Conservation (phyloP, 2,329 filamentous ascomycete genomes). For the Hymenoscyphus salicellus region DNA sequence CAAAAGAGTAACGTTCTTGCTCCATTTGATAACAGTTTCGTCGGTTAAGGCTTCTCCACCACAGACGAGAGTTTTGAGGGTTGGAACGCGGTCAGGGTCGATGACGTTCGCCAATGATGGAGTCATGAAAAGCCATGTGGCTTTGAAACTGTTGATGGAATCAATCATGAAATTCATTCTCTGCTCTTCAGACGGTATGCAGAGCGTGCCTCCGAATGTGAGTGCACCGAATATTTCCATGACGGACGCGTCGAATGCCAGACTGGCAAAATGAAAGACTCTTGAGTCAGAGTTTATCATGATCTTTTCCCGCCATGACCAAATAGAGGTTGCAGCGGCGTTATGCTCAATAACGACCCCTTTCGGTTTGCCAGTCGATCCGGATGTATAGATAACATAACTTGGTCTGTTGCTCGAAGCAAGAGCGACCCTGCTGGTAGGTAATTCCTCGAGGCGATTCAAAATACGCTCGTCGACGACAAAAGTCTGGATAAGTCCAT, state of each 20-base stretch:
- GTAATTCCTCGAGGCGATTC: background rate
- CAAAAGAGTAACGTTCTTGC: conserved; percentile 35
- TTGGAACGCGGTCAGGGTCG: conserved; percentile 76
- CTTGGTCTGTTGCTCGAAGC: background rate
- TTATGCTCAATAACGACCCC: conserved; percentile 15
- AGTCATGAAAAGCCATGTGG: conserved; percentile 22
- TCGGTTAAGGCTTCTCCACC: conserved; percentile 77
- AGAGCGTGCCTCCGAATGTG: conserved; percentile 22
- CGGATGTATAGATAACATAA: conserved; percentile 10
- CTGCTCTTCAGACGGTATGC: conserved; percentile 25
- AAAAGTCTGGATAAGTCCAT: background rate
- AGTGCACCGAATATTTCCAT: conserved; percentile 24
- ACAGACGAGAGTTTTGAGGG: conserved; percentile 72
- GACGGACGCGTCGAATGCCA: conserved; percentile 24
- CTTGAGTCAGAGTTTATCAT: conserved; percentile 8
- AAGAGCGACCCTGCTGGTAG: background rate
- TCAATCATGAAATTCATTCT: conserved; percentile 22
- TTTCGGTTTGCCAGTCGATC: conserved; percentile 31
- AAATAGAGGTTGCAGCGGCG: conserved; percentile 12
- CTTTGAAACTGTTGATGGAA: conserved; percentile 19
- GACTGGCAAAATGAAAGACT: conserved; percentile 24
- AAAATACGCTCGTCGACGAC: background rate
- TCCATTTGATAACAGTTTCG: conserved; percentile 44
- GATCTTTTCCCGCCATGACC: conserved; percentile 11
- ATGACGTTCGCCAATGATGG: conserved; percentile 57